Evolutionary conservation across 2,329 filamentous ascomycete species (phyloP).

Genomic region (Ascochyta viciae-villosae): DNA sequence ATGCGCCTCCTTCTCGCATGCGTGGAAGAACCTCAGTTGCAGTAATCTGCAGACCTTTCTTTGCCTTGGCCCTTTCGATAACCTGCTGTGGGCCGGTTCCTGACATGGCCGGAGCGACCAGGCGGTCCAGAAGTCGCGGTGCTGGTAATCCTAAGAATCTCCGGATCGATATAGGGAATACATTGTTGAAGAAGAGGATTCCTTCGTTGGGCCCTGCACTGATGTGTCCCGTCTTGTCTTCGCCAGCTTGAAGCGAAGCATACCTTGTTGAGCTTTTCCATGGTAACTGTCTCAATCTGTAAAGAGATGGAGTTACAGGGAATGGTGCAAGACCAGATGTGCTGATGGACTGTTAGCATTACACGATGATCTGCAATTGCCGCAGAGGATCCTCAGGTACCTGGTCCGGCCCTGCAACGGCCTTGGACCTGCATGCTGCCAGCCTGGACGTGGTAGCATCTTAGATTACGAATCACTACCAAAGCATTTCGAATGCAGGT

Average conservation of each 20-base stretch:
- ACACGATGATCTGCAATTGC: slow-evolving; percentile 31
- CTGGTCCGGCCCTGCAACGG: slow-evolving; percentile 30
- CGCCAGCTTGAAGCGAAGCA: slow-evolving; percentile 57
- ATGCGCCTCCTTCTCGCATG: slow-evolving; percentile 90
- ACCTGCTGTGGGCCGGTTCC: slow-evolving; percentile 64
- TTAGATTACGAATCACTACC: slow-evolving; percentile 12
- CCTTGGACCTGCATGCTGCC: slow-evolving; percentile 28
- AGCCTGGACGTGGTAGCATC: slow-evolving; percentile 29
- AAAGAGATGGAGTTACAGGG: neutral
- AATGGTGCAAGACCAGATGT: slow-evolving; percentile 12
- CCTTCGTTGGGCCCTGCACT: slow-evolving; percentile 76
- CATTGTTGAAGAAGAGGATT: slow-evolving; percentile 88
- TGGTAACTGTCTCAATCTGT: slow-evolving; percentile 7
- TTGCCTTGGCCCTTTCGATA: slow-evolving; percentile 64
- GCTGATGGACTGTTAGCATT: slow-evolving; percentile 31
- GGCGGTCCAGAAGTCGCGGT: slow-evolving; percentile 58
- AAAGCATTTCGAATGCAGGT: slow-evolving; percentile 18
- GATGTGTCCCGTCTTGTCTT: slow-evolving; percentile 82
- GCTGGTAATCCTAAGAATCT: slow-evolving; percentile 65
- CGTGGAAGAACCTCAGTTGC: slow-evolving; percentile 84
- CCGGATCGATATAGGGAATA: slow-evolving; percentile 81
- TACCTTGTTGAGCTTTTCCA: slow-evolving; percentile 27
- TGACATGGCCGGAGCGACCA: slow-evolving; percentile 59
- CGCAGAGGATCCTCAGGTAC: slow-evolving; percentile 29
- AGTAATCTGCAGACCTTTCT: slow-evolving; percentile 67